Percentiles rank a stretch among this genome's conserved stretches.
These are phyloP conservation scores for Coccinonectria pachysandricola DNA, from an alignment of 2,329 filamentous ascomycete species.

Conservation along the genomic window DNA sequence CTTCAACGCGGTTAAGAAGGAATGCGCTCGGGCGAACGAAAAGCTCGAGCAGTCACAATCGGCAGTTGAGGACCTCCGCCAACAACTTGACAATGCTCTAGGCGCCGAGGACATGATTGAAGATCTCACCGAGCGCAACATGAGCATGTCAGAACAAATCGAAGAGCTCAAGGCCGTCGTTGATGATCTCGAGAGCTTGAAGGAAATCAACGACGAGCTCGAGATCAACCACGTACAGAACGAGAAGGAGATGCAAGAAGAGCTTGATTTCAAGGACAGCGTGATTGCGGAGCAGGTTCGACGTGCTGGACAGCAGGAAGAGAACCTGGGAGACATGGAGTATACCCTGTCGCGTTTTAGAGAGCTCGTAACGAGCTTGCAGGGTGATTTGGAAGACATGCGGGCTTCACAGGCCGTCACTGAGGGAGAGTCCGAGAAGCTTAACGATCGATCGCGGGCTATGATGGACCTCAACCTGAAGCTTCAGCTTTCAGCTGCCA, in stretches of 20 bases:
- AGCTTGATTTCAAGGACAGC: constrained; percentile 79
- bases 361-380: constrained; percentile 75
- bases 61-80: constrained; percentile 72
- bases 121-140: constrained; percentile 78
- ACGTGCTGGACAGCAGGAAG: constrained; percentile 64
- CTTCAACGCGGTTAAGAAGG: constrained; percentile 53
- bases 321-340: constrained; percentile 75
- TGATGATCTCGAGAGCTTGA: constrained; percentile 78
- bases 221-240: constrained; percentile 88
- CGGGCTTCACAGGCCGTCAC: constrained; percentile 84
- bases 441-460: constrained; percentile 76
- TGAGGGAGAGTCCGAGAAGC: constrained; percentile 83
- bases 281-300: constrained; percentile 74
- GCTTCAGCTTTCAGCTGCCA: constrained; percentile 78
- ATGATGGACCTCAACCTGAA: constrained; percentile 98
- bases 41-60: constrained; percentile 63
- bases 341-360: constrained; percentile 83
- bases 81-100: constrained; percentile 81
- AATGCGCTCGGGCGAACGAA: constrained; percentile 60
- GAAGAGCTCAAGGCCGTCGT: constrained; percentile 73
- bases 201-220: constrained; percentile 89
- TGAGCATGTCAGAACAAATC: constrained; percentile 71
- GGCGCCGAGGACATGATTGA: constrained; percentile 92
- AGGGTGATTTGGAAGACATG: constrained; percentile 84
- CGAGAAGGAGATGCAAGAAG: constrained; percentile 88